Conservation (phyloP, 345 rosid genomes). For the Corchorus capsularis region DNA sequence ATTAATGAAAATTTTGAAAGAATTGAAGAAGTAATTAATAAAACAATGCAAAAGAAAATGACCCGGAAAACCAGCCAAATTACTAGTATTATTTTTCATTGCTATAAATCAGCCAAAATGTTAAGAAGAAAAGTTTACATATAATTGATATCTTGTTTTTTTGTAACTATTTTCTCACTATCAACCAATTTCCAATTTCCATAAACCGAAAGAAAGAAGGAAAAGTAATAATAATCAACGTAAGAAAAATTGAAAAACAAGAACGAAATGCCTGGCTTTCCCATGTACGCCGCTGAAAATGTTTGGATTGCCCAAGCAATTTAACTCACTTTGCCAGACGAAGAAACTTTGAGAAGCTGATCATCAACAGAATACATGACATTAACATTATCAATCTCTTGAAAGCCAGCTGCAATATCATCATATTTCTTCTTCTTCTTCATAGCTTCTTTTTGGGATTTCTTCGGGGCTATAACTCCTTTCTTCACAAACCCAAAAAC, state of each 20-base stretch:
- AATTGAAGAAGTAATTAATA: neutral
- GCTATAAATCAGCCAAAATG: constrained; percentile 1
- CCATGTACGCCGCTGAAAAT: constrained; percentile 54
- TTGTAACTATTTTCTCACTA: neutral
- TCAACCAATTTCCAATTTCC: neutral
- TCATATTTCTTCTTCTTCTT: constrained; percentile 26
- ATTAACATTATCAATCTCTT: neutral
- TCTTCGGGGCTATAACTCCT: neutral
- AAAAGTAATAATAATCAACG: neutral
- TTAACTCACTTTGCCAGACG: neutral
- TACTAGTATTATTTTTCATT: neutral
- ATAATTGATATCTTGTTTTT: neutral
- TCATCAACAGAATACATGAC: neutral
- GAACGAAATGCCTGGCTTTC: constrained; percentile 55
- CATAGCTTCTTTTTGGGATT: neutral
- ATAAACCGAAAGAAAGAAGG: neutral
- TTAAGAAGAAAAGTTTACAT: neutral
- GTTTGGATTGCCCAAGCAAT: neutral
- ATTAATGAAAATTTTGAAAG: neutral
- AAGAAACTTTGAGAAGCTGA: neutral
- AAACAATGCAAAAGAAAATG: neutral
- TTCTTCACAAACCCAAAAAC: neutral
- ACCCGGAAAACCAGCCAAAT: neutral
- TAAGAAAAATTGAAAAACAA: too few relatives aligned
- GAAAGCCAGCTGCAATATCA: neutral